phyloP scores from a whole-genome alignment of 306 rosid species.

The Lupinus albus region DNA sequence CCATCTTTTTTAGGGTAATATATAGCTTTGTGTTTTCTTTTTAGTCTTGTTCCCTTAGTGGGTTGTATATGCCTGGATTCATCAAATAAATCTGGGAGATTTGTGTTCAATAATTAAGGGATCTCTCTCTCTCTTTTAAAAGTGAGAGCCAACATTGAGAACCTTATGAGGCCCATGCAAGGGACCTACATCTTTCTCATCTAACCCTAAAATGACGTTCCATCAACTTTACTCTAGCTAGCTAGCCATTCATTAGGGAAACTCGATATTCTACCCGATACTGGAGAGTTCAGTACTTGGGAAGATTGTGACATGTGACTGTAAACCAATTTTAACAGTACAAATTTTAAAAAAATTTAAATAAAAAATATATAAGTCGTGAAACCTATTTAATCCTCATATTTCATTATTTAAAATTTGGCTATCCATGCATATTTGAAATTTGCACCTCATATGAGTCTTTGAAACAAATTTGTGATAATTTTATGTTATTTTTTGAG shows the following conservation, averaged over 20 bases:
- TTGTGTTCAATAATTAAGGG: constrained; percentile 35
- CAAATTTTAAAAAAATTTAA: too few species aligned
- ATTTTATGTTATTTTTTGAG: too few species aligned
- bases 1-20: constrained; percentile 49
- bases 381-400: too few species aligned
- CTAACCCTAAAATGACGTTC: constrained; percentile 84
- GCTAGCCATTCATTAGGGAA: background rate
- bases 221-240: constrained; percentile 56
- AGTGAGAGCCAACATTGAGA: constrained; percentile 35
- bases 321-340: too few species aligned
- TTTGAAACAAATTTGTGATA: too few species aligned
- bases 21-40: background rate
- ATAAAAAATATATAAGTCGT: too few species aligned
- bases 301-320: too few species aligned
- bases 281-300: too few species aligned
- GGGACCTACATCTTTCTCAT: constrained; percentile 58
- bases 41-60: constrained; percentile 35
- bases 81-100: background rate
- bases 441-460: too few species aligned
- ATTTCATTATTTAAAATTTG: too few species aligned
- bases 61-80: constrained; percentile 20
- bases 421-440: too few species aligned
- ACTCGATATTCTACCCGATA: too few species aligned
- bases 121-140: constrained; percentile 46
- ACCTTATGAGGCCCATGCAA: constrained; percentile 55